Conservation (phyloP, 495 filamentous ascomycete species). For the Penicillium paxilli region DNA sequence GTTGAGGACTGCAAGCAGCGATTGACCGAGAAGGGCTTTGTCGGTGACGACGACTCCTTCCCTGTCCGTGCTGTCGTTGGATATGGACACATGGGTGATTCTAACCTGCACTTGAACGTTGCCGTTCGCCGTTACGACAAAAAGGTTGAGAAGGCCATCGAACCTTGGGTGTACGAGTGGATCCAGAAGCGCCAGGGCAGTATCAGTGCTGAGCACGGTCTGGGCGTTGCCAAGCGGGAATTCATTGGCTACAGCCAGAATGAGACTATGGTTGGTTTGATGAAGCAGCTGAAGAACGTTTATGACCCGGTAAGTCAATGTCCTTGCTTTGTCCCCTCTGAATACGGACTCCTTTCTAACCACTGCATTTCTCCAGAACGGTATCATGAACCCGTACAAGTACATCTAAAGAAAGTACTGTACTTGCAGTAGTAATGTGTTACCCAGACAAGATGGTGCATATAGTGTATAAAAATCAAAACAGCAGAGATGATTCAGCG, state of each 20-base stretch:
- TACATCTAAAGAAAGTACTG: conserved; percentile 64
- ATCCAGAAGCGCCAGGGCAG: conserved; percentile 81
- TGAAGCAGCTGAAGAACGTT: conserved; percentile 88
- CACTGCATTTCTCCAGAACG: conserved; percentile 54
- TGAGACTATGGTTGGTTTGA: conserved; percentile 79
- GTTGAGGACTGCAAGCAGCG: conserved; percentile 79
- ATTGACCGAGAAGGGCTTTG: conserved; percentile 68
- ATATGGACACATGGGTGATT: conserved; percentile 97
- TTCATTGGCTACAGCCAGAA: conserved; percentile 92
- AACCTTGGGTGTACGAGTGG: conserved; percentile 98
- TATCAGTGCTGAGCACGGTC: conserved; percentile 94
- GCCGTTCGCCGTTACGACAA: conserved; percentile 79
- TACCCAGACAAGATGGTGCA: neutral
- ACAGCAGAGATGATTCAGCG: neutral
- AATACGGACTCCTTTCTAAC: neutral
- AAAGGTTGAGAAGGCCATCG: conserved; percentile 82
- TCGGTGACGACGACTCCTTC: conserved; percentile 73
- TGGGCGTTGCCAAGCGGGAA: conserved; percentile 91
- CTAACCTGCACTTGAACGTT: conserved; percentile 92
- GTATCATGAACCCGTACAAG: conserved; percentile 95
- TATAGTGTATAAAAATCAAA: conserved; percentile 4
- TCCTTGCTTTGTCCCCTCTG: neutral
- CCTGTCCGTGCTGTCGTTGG: conserved; percentile 90
- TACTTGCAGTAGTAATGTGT: neutral
- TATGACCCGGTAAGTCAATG: conserved; percentile 81